A percentile compares a stretch with the other conserved stretches of the same genome.
Evolutionary conservation across 805 yeast species (phyloP).

Genomic region (Wickerhamiella azymoides): DNA sequence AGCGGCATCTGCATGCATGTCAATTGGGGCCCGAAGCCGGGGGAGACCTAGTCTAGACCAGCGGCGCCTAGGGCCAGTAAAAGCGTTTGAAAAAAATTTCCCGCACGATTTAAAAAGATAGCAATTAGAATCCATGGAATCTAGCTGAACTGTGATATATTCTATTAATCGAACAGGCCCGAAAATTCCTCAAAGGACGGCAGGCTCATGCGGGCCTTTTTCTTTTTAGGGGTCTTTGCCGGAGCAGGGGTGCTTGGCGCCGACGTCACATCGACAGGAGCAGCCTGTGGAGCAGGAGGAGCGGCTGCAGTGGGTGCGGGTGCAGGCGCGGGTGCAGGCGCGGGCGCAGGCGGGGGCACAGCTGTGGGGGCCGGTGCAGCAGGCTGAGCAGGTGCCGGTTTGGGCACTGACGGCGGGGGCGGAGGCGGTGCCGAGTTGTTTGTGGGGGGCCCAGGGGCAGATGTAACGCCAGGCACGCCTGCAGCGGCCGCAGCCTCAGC

Average conservation of each 20-base stretch:
- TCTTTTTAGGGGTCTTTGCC: too few species aligned
- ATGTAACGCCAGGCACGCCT: neutral
- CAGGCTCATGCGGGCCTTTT: too few species aligned
- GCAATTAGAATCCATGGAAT: too few species aligned
- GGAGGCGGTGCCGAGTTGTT: neutral
- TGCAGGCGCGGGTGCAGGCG: neutral
- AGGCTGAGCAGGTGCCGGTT: neutral
- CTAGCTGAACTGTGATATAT: neutral
- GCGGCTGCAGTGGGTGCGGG: neutral
- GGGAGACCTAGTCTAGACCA: too few species aligned
- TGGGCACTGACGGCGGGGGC: neutral
- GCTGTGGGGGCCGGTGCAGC: neutral
- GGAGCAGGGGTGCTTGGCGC: too few species aligned
- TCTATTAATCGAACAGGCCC: neutral
- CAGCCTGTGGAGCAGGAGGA: neutral
- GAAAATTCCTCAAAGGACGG: too few species aligned
- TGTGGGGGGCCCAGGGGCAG: neutral
- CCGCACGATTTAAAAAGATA: too few species aligned
- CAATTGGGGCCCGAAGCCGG: too few species aligned
- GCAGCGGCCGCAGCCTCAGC: neutral
- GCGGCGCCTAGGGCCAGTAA: too few species aligned
- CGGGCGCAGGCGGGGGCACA: neutral
- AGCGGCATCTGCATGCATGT: too few species aligned
- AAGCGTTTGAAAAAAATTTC: too few species aligned
- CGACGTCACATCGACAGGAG: too few species aligned